Conservation (phyloP, 1,139 yeast genomes). For the Yamadazyma buinensis region DNA sequence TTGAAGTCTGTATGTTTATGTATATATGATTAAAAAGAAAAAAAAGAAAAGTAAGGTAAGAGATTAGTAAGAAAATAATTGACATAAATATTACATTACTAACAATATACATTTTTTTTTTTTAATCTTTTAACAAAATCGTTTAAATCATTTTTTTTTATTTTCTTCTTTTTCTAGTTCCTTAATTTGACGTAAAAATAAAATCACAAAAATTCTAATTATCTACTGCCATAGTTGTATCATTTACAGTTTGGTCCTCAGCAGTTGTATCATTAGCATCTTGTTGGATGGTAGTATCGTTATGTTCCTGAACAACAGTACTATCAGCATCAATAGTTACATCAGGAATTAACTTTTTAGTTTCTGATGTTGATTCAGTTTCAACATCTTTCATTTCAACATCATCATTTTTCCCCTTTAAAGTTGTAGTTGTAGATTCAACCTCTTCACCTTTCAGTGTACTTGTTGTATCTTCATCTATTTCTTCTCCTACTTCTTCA, state of each 20-base stretch:
- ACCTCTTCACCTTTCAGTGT: slow-evolving; percentile 2
- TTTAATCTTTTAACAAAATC: too few species aligned
- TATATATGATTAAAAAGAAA: too few species aligned
- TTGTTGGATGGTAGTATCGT: slow-evolving; percentile 43
- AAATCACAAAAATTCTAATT: too few species aligned
- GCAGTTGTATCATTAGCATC: slow-evolving; percentile 44
- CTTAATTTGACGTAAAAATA: too few species aligned
- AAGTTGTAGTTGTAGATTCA: not conserved
- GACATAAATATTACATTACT: too few species aligned
- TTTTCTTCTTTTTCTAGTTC: too few species aligned
- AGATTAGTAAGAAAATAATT: too few species aligned
- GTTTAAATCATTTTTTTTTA: not conserved
- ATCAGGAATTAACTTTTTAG: slow-evolving; percentile 9
- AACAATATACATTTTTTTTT: too few species aligned
- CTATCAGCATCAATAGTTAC: slow-evolving; percentile 29
- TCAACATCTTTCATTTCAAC: slow-evolving; percentile 9
- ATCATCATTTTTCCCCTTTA: not conserved
- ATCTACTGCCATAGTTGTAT: slow-evolving; percentile 20
- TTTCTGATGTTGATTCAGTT: slow-evolving; percentile 3
- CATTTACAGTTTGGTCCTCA: slow-evolving; percentile 37
- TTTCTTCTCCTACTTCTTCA: slow-evolving; percentile 9
- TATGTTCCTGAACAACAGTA: slow-evolving; percentile 35
- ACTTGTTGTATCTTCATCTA: slow-evolving; percentile 8
- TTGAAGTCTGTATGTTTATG: too few species aligned
- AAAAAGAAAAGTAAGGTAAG: too few species aligned